These are phyloP conservation scores for Beta lomatogona DNA, from an alignment of 179 eudicot species.

Conservation along the genomic window DNA sequence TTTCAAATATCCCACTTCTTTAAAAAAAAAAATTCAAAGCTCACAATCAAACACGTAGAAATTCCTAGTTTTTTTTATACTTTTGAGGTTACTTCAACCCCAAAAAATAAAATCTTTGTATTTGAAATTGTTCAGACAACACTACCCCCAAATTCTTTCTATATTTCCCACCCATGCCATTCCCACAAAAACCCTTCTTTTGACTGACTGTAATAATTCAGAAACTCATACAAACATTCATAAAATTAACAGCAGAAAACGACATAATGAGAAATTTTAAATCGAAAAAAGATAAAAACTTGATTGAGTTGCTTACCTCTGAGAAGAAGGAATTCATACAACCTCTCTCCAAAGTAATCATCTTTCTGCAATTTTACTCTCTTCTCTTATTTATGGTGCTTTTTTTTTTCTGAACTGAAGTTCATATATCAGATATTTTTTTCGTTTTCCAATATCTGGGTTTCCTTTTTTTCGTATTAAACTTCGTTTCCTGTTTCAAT, in stretches of 20 bases:
- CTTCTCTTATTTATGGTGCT: too few species aligned
- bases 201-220: neutral
- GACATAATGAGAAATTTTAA: neutral
- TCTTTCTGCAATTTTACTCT: too few species aligned
- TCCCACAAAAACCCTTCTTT: neutral
- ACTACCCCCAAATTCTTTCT: neutral
- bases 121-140: neutral
- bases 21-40: slow-evolving; percentile 11
- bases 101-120: neutral
- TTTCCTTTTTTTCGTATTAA: too few species aligned
- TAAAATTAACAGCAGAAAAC: neutral
- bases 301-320: neutral
- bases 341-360: too few species aligned
- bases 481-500: too few species aligned
- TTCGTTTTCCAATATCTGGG: too few species aligned
- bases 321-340: neutral
- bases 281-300: neutral
- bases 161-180: neutral
- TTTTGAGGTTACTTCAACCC: neutral
- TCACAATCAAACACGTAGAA: slow-evolving; percentile 35
- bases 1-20: slow-evolving; percentile 1
- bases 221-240: neutral
- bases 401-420: too few species aligned
- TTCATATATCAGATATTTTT: too few species aligned
- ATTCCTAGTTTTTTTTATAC: neutral